phyloP scores from a whole-genome alignment of 306 rosid species.

The Adenanthera pavonina region DNA sequence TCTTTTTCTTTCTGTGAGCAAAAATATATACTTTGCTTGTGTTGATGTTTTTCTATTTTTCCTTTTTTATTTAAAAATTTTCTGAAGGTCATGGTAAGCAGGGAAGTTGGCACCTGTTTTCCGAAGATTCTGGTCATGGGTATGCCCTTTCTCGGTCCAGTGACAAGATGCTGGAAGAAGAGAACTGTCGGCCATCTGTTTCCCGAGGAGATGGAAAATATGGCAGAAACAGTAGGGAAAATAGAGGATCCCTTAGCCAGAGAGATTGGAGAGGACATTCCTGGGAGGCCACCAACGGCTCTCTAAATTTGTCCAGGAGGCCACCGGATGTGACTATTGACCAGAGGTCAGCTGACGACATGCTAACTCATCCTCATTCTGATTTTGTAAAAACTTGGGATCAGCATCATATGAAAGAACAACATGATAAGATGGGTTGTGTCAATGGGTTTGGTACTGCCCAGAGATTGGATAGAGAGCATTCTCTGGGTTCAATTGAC shows the following conservation, averaged over 20 bases:
- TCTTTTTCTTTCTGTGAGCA: slow-evolving; percentile 1
- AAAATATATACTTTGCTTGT: slow-evolving; percentile 52
- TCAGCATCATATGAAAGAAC: slow-evolving; percentile 70
- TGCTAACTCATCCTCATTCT: slow-evolving; percentile 57
- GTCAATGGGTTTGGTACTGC: slow-evolving; percentile 62
- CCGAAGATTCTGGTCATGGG: slow-evolving; percentile 88
- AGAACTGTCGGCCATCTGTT: slow-evolving; percentile 55
- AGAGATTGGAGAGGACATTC: slow-evolving; percentile 78
- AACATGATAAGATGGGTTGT: slow-evolving; percentile 70
- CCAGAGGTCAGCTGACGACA: slow-evolving; percentile 65
- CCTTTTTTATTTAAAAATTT: slow-evolving; percentile 47
- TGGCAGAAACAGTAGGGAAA: slow-evolving; percentile 72
- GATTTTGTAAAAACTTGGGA: slow-evolving; percentile 74
- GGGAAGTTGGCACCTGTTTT: slow-evolving; percentile 86
- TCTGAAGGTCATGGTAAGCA: slow-evolving; percentile 96
- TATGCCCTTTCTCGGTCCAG: slow-evolving; percentile 70
- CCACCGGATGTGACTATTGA: slow-evolving; percentile 57
- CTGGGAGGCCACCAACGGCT: slow-evolving; percentile 64
- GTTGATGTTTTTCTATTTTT: slow-evolving; percentile 48
- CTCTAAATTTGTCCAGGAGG: slow-evolving; percentile 60
- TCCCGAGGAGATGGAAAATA: slow-evolving; percentile 80
- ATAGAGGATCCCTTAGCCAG: slow-evolving; percentile 67
- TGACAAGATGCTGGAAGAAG: slow-evolving; percentile 80
- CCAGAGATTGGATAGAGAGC: slow-evolving; percentile 68
- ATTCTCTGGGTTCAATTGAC: slow-evolving; percentile 61